Evolutionary conservation across 1,284 basidiomycete species (phyloP).

Genomic region (Puccinia brachypodii): DNA sequence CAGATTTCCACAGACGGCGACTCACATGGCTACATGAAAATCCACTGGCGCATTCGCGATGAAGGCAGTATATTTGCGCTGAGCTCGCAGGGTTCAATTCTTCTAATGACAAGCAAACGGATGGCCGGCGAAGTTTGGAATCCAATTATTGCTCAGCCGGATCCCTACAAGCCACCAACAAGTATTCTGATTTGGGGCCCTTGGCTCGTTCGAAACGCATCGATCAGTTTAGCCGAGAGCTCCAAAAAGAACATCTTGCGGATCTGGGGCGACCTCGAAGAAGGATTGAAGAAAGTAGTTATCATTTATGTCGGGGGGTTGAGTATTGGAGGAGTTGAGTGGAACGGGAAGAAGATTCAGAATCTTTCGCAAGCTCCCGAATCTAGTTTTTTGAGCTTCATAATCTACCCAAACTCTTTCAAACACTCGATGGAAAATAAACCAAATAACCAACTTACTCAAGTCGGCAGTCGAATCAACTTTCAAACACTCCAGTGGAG

Average conservation of each 20-base stretch:
- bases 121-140: constrained; percentile 44
- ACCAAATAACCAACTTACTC: constrained; percentile 5
- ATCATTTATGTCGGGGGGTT: constrained; percentile 60
- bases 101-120: constrained; percentile 24
- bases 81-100: background rate
- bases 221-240: background rate
- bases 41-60: constrained; percentile 56
- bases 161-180: background rate
- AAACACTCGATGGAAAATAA: constrained; percentile 1
- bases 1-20: constrained; percentile 65
- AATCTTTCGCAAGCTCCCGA: constrained; percentile 53
- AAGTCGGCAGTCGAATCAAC: constrained; percentile 28
- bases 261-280: constrained; percentile 38
- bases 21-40: constrained; percentile 56
- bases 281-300: constrained; percentile 22
- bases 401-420: constrained; percentile 57
- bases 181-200: constrained; percentile 41
- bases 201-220: constrained; percentile 35
- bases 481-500: constrained; percentile 65
- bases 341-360: constrained; percentile 66
- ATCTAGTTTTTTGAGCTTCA: constrained; percentile 55
- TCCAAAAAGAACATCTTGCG: background rate
- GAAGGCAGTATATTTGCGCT: constrained; percentile 57
- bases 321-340: constrained; percentile 63
- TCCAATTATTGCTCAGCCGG: constrained; percentile 19